Evolutionary conservation across 257 asterid genomes (phyloP).

Genomic region (Solanum chaucha): DNA sequence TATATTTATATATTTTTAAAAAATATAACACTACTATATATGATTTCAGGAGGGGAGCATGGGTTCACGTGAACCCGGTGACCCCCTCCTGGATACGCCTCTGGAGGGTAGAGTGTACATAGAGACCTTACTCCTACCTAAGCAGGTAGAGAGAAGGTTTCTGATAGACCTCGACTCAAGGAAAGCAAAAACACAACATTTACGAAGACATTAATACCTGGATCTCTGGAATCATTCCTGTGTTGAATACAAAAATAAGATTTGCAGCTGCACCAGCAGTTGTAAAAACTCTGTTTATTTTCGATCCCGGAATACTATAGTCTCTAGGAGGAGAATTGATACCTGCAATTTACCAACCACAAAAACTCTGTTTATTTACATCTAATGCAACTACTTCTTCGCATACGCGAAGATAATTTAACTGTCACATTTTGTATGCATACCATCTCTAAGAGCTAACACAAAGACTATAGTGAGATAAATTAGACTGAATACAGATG

Average conservation of each 20-base stretch:
- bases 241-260: conserved; percentile 83
- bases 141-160: not conserved
- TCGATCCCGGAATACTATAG: conserved; percentile 54
- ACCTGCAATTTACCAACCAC: conserved; percentile 11
- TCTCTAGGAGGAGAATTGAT: conserved; percentile 46
- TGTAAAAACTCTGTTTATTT: conserved; percentile 41
- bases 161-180: not conserved
- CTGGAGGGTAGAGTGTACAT: not conserved
- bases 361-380: not conserved
- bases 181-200: not conserved
- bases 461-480: conserved; percentile 51
- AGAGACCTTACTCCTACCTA: not conserved
- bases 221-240: conserved; percentile 98
- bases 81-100: no score
- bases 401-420: not conserved
- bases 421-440: not conserved
- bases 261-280: conserved; percentile 79
- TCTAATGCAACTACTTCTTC: not conserved
- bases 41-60: no score
- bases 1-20: no score
- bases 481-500: conserved; percentile 59
- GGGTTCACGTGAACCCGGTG: no score
- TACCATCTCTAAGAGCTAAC: conserved; percentile 81
- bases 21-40: no score
- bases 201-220: conserved; percentile 36